These are phyloP conservation scores for Xylariaceae sp. DNA, from an alignment of 2,329 filamentous ascomycete genomes.

Conservation along the genomic window DNA sequence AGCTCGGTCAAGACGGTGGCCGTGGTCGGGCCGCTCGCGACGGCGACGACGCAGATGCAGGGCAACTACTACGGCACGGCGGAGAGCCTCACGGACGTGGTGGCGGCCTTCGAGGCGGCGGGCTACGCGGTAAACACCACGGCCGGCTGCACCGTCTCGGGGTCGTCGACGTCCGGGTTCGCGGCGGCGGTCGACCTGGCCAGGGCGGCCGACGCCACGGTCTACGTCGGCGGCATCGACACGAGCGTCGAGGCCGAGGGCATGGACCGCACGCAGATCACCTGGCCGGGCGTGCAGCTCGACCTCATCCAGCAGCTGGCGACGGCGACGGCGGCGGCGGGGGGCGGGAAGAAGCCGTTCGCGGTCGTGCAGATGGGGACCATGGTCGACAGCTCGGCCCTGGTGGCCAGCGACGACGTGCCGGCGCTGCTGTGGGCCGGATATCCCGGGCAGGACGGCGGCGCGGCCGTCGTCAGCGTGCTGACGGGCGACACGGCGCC, in stretches of 20 bases:
- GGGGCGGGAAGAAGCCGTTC: slow-evolving; percentile 34
- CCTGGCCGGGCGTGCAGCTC: slow-evolving; percentile 45
- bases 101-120: slow-evolving; percentile 15
- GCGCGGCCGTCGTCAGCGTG: slow-evolving; percentile 45
- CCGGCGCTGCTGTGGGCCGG: slow-evolving; percentile 49
- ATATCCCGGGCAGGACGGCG: slow-evolving; percentile 54
- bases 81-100: slow-evolving; percentile 18
- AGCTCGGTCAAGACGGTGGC: slow-evolving; percentile 42
- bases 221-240: slow-evolving; percentile 50
- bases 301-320: slow-evolving; percentile 40
- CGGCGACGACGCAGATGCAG: slow-evolving; percentile 48
- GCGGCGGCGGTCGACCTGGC: slow-evolving; percentile 29
- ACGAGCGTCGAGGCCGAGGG: slow-evolving; percentile 43
- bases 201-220: slow-evolving; percentile 39
- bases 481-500: slow-evolving; percentile 42
- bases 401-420: slow-evolving; percentile 40
- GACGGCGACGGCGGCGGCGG: slow-evolving; percentile 17
- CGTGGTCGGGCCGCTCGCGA: slow-evolving; percentile 51
- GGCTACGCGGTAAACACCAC: slow-evolving; percentile 17
- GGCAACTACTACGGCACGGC: slow-evolving; percentile 40
- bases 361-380: slow-evolving; percentile 43
- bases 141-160: slow-evolving; percentile 17
- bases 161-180: slow-evolving; percentile 25
- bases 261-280: slow-evolving; percentile 41
- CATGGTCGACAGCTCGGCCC: slow-evolving; percentile 41